Evolutionary conservation across 768 basidiomycete genomes (phyloP), one percentile per base, ranked within the genome.

Genomic region (Phaffia tasmanica): DNA sequence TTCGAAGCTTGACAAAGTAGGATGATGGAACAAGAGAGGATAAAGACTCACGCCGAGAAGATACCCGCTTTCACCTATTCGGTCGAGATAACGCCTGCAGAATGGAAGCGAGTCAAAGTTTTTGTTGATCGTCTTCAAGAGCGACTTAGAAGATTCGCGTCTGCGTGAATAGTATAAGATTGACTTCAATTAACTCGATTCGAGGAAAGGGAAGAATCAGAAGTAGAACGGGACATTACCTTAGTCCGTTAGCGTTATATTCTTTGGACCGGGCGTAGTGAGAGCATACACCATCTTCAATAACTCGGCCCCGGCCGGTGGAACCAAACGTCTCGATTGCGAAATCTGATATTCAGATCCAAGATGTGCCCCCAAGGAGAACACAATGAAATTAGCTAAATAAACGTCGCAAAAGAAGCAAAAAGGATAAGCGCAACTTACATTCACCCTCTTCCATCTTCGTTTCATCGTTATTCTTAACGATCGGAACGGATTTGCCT

Each of bases 381-480:
- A n/a, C n/a, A n/a, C n/a, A 23, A 32, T 54, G 35, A 5, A 42
- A 42, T 42, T 11, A 5, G 35, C 7, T 50, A 8, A 35, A 21
- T 1, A 7, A 57, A 35, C 2, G 29, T 15, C 14, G 14, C 9
- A 21, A 25, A 19, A 14, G 3, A 15, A 57, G 48, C 7, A 27
- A 35, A 23, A 3, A 57, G n/a, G 53, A 49, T 1, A 23, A 23
- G 42, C 18, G n/a, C 5, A 15, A 63, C 67, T 57, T 58, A 68
- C 67, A 97, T 73, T 98, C 95, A 50, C 93, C 95, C 77, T 99
- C 95, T 74, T 98, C 95, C 95, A 99, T 99, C 78, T 89, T 94
- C 18, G 87, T 89, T 69, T 86, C 84, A 74, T 95, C 92, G 42
- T 86, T 83, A 65, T 87, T 90, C 75, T 87, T 89, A 55, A 95